Percentiles rank a stretch among this genome's conserved stretches.
Conservation (phyloP, 1,284 basidiomycete species). For the Ceratobasidium sp. region DNA sequence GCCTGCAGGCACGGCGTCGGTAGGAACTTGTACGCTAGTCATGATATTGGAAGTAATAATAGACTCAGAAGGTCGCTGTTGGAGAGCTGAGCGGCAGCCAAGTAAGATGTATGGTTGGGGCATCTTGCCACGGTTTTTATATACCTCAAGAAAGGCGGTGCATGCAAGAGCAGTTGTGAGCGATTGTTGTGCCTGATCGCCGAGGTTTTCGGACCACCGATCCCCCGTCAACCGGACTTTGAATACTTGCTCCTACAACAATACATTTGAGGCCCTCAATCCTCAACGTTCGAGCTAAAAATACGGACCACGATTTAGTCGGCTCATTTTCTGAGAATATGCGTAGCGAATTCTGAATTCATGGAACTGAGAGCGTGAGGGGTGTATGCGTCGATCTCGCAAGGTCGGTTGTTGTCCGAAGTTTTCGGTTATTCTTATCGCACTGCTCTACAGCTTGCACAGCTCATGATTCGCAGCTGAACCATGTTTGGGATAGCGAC, state of each 20-base stretch:
- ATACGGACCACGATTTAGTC: too few relatives aligned
- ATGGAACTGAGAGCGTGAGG: not conserved
- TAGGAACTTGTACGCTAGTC: constrained; percentile 40
- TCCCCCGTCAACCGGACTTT: not conserved
- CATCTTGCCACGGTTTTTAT: not conserved
- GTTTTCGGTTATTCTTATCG: not conserved
- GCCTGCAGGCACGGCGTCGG: constrained; percentile 40
- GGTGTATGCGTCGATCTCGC: not conserved
- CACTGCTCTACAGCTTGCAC: not conserved
- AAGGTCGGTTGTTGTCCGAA: not conserved
- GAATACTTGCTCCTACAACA: not conserved
- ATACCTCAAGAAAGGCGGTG: not conserved
- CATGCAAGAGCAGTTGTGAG: not conserved
- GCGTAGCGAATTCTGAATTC: not conserved
- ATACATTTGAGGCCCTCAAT: too few relatives aligned
- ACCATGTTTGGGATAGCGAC: not conserved
- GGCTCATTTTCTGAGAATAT: not conserved
- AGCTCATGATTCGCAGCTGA: not conserved
- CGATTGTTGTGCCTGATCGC: not conserved
- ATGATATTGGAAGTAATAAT: not conserved
- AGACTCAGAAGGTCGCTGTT: not conserved
- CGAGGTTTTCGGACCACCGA: not conserved
- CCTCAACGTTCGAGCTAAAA: too few relatives aligned
- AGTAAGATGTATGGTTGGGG: not conserved
- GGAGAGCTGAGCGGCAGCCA: not conserved